phyloP scores from a whole-genome alignment of 441 rosid genomes.

The Erysimum cheiri region DNA sequence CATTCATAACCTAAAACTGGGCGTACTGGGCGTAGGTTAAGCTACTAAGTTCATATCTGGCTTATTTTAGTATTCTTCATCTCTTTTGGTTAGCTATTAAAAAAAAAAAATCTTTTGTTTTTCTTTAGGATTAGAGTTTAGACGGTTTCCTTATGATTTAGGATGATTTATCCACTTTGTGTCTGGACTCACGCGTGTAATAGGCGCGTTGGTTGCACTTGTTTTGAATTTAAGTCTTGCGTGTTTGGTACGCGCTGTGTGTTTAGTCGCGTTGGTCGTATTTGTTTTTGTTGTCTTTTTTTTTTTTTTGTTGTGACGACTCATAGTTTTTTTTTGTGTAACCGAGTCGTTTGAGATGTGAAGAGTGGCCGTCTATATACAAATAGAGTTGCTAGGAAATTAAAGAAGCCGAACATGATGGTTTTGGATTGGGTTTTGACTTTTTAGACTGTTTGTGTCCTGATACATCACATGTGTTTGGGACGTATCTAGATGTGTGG shows the following conservation, averaged over 20 bases:
- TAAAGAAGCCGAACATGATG: background rate
- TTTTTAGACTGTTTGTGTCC: background rate
- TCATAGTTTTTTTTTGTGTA: background rate
- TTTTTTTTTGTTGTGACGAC: background rate
- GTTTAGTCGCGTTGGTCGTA: no score
- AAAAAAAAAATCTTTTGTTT: background rate
- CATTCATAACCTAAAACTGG: no score
- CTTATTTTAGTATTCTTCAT: constrained; percentile 9
- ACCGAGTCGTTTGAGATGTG: background rate
- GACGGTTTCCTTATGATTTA: constrained; percentile 35
- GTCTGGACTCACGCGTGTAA: constrained; percentile 8
- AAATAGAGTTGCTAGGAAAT: background rate
- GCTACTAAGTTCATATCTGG: background rate
- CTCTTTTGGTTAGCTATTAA: background rate
- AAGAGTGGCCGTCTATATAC: background rate
- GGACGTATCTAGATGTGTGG: constrained; percentile 1
- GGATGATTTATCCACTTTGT: no score
- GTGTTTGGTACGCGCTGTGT: constrained; percentile 1
- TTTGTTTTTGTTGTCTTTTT: background rate
- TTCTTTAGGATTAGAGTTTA: constrained; percentile 8
- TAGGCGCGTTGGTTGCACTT: background rate
- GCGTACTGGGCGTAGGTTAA: no score
- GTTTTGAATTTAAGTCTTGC: background rate
- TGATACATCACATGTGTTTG: background rate
- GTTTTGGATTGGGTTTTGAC: constrained; percentile 5